Base-by-base conservation (phyloP, 164 flowering plant species). In the Paratinospora sagittata region DNA sequence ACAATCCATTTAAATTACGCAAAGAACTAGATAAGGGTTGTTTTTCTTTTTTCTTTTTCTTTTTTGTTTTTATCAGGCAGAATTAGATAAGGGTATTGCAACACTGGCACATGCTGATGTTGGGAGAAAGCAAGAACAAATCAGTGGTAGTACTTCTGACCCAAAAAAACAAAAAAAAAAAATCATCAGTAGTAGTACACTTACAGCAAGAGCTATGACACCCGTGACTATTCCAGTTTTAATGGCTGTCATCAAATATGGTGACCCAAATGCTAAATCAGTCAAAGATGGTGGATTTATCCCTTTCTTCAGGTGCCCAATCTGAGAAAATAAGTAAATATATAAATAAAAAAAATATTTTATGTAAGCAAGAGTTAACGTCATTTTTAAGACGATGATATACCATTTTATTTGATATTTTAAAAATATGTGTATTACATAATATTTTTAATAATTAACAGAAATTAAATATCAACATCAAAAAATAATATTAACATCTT, bases 291-390 rank as follows among this genome's bases (percentile, higher is more conserved):
- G 84, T 7, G 98, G 98, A 63, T 93, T 93, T 73, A 93, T 27
- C 2, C 98, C 98, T 76, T 87, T 88, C 85, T 87, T 87, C 80
- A 93, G 63, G 64, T 83, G 66, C 26, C 98, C 96, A 70, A 93
- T 86, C 98, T 93, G 90, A 14, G 74, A 34, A 67, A 65, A 23
- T 66, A n/a, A 70, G 60, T 27, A 62, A 30, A 30, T 30, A 30
- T 30, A 30, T 4, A 30, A 30, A 30, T 30, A 30, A 30, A 4
- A 30, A 30, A 30, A 30, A 30, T 30, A 4, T 30, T 30, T 30
- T 30, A 30, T n/a, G n/a, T n/a, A n/a, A n/a, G n/a, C n/a, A n/a
- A n/a, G n/a, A n/a, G n/a, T n/a, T n/a, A n/a, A n/a, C n/a, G n/a
- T n/a, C n/a, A n/a, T n/a, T n/a, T n/a, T n/a, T n/a, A n/a, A n/a